Evolutionary conservation across 768 basidiomycete genomes (phyloP), one percentile per base, ranked within the genome.

Genomic region (Termitomyces sp.): DNA sequence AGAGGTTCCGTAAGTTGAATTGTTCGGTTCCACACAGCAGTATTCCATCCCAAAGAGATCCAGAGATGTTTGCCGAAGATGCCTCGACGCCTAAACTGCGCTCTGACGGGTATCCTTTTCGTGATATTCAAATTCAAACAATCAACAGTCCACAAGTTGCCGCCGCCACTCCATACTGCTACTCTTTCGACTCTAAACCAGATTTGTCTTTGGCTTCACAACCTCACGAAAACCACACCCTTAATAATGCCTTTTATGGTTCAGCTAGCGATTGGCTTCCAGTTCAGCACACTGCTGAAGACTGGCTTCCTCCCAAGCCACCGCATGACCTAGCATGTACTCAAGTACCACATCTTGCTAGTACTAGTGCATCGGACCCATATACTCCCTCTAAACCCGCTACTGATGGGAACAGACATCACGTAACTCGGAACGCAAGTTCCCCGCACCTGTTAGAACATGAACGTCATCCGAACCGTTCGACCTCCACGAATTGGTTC

Each of bases 91-190:
- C 57, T 33, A 51, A 50, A 28, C 7, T 48, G 7, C 45, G 50
- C 40, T 57, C 59, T 51, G 63, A 60, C 7, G 55, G 28, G 13
- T 33, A 60, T 12, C 61, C 59, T 48, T 63, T 61, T 48, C 65
- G 55, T 36, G 63, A 66, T 38, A 59, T 58, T 33, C 61, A 61
- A 53, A 54, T 40, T 46, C 54, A 40, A 56, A 58, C 55, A 18
- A 51, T 44, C 44, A 66, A 66, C 57, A 66, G 58, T 53, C 55
- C 57, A 24, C 28, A 56, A 28, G 8, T 55, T 40, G 48, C 60
- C 36, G 24, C 40, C 6, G 46, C 33, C 20, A 58, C 51, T 54
- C 36, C 54, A 36, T 24, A 12, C 42, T 53, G 24, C 33, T 20
- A 36, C 50, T 35, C 51, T 44, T 36, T 12, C 32, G 57, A 39